Evolutionary conservation across 768 basidiomycete genomes (phyloP).

Genomic region (Neoboletus brunneissimus): DNA sequence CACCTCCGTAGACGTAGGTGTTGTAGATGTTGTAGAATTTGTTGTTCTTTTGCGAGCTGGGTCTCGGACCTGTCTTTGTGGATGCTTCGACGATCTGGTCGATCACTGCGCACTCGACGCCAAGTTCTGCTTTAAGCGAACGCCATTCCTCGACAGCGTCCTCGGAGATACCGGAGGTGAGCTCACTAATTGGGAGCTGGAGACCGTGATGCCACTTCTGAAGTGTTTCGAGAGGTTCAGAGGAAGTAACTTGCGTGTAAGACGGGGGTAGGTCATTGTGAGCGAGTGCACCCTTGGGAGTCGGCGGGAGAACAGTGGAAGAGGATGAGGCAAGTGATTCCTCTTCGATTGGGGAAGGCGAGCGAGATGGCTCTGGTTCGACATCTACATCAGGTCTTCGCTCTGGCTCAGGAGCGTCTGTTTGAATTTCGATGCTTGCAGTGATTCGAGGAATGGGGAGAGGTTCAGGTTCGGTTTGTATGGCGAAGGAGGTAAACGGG

Average conservation of each 20-base stretch:
- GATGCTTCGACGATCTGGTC: slow-evolving; percentile 60
- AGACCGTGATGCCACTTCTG: slow-evolving; percentile 71
- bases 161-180: slow-evolving; percentile 56
- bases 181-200: slow-evolving; percentile 39
- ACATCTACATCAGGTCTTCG: slow-evolving; percentile 33
- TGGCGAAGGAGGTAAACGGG: slow-evolving; percentile 23
- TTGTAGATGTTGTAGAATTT: slow-evolving; percentile 88
- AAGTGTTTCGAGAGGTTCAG: slow-evolving; percentile 53
- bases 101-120: slow-evolving; percentile 72
- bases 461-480: slow-evolving; percentile 41
- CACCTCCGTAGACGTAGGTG: slow-evolving; percentile 54
- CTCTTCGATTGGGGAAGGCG: slow-evolving; percentile 44
- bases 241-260: slow-evolving; percentile 59
- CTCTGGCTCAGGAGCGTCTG: slow-evolving; percentile 43
- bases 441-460: slow-evolving; percentile 29
- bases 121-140: slow-evolving; percentile 74
- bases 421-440: slow-evolving; percentile 64
- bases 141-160: slow-evolving; percentile 77
- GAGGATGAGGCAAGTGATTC: slow-evolving; percentile 71
- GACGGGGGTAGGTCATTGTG: slow-evolving; percentile 65
- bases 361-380: slow-evolving; percentile 35
- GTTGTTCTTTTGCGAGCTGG: slow-evolving; percentile 41
- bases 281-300: slow-evolving; percentile 50
- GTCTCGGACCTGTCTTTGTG: slow-evolving; percentile 30
- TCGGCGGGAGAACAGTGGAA: slow-evolving; percentile 68